Base-by-base conservation (phyloP, 164 flowering plant species). In the Euptelea pleiosperma region DNA sequence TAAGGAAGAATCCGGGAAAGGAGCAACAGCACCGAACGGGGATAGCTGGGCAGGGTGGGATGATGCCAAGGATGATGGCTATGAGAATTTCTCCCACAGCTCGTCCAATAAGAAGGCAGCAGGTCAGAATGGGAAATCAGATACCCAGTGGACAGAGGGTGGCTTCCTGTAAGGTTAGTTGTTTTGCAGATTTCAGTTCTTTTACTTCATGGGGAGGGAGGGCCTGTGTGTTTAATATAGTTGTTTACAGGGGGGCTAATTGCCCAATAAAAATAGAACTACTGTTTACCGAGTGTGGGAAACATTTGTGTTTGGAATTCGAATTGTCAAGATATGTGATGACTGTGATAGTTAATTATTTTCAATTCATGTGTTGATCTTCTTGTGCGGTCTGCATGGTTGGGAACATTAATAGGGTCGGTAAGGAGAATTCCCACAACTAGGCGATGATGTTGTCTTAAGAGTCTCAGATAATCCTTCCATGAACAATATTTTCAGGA, bases 41-140 rank as follows among this genome's bases (percentile, higher is more conserved):
- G 92, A 88, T 71, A 74, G 66, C 61, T 93, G 99, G 99, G 87
- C 87, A 25, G 97, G 99, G 5, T 93, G 97, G 96, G 99, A 93
- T 60, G 99, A 92, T 55, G 71, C 57, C 30, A 83, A 88, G 69
- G 99, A 93, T 60, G 98, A 86, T 59, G 87, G 75, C 25, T 76
- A 51, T 56, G 92, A 81, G 29, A 49, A 64, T 62, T 80, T 64
- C 42, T 71, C 82, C 69, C 80, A 78, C 29, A 73, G 72, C 51
- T 71, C 83, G 19, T 48, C 85, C 11, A 72, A 65, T 70, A 73
- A 72, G 53, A 77, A 67, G 30, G 16, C 77, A 18, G 71, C 39
- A 22, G 79, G 80, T 67, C 84, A 76, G 51, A 76, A 76, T 70
- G 90, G 87, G 41, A 93, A 86, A 71, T 72, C 94, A 10, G 89